A percentile compares a stretch with the other conserved stretches of the same genome.
phyloP scores from a whole-genome alignment of 2,329 filamentous ascomycete genomes.

The Colletotrichum acutatum region DNA sequence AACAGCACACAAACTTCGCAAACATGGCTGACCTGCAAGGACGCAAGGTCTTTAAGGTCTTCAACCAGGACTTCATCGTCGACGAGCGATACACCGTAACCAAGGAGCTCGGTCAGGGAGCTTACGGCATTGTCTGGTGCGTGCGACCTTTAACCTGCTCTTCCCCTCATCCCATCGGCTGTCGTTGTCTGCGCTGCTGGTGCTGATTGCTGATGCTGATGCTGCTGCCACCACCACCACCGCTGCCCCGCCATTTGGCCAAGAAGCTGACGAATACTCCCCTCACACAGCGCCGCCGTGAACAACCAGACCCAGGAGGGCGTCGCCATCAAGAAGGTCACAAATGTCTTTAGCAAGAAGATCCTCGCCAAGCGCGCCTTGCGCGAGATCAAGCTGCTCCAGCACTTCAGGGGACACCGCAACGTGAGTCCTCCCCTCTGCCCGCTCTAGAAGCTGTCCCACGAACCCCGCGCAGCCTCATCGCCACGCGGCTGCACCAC shows the following conservation, averaged over 20 bases:
- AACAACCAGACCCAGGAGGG: conserved; percentile 92
- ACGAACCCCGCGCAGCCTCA: conserved; percentile 8
- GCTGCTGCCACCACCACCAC: conserved; percentile 2
- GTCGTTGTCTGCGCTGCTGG: background rate
- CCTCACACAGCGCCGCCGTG: conserved; percentile 78
- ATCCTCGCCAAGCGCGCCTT: conserved; percentile 97
- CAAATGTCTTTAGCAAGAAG: conserved; percentile 99
- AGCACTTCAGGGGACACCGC: conserved; percentile 93
- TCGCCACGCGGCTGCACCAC: conserved; percentile 19
- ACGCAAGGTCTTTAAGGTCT: conserved; percentile 98
- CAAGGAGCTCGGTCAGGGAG: conserved; percentile 97
- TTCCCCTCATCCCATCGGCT: conserved; percentile 12
- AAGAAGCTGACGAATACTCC: conserved; percentile 27
- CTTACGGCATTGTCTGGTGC: conserved; percentile 98
- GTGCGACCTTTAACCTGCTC: conserved; percentile 37
- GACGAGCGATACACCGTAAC: conserved; percentile 98
- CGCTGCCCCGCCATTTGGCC: conserved; percentile 37
- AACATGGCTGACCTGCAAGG: conserved; percentile 55
- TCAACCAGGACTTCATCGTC: conserved; percentile 99
- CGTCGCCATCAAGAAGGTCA: conserved; percentile 99
- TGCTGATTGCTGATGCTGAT: background rate
- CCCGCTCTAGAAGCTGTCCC: background rate
- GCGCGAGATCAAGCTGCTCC: conserved; percentile 97
- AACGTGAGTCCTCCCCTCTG: conserved; percentile 68
- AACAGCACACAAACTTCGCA: conserved; percentile 9